These are phyloP conservation scores for Cenchrus purpureus DNA, from an alignment of 176 grass and related monocot species.

Conservation along the genomic window DNA sequence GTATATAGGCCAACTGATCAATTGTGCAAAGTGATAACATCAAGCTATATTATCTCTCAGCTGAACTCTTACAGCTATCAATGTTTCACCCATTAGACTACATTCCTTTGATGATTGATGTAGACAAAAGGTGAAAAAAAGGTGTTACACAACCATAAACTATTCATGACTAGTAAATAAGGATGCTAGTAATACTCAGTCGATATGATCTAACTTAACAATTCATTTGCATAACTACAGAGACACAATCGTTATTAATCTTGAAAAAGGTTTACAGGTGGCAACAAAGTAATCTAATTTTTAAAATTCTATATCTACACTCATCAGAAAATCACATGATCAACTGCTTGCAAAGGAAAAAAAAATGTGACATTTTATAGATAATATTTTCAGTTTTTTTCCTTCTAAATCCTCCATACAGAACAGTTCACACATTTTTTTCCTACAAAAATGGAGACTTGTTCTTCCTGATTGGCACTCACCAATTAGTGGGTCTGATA, in stretches of 20 bases:
- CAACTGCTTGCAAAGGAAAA: background rate
- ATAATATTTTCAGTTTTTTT: background rate
- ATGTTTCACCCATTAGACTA: background rate
- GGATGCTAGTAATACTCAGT: constrained; percentile 9
- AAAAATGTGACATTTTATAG: background rate
- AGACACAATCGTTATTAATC: background rate
- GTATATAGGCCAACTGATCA: background rate
- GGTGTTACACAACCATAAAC: background rate
- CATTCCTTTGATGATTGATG: constrained; percentile 2
- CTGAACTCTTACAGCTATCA: background rate
- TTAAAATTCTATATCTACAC: constrained; percentile 15
- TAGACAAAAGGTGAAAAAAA: constrained; percentile 11
- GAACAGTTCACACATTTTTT: constrained; percentile 5
- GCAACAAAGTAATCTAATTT: background rate
- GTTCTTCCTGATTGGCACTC: background rate
- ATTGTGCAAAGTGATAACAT: background rate
- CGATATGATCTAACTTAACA: background rate
- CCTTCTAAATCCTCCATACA: background rate
- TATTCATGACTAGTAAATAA: background rate
- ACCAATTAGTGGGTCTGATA: background rate
- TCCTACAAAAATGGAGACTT: background rate
- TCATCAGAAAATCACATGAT: background rate
- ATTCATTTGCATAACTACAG: background rate
- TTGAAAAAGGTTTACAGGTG: background rate
- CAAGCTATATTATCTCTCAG: constrained; percentile 1